phyloP scores from a whole-genome alignment of 75 land plant genomes.

The Adiantum capillusveneris region DNA sequence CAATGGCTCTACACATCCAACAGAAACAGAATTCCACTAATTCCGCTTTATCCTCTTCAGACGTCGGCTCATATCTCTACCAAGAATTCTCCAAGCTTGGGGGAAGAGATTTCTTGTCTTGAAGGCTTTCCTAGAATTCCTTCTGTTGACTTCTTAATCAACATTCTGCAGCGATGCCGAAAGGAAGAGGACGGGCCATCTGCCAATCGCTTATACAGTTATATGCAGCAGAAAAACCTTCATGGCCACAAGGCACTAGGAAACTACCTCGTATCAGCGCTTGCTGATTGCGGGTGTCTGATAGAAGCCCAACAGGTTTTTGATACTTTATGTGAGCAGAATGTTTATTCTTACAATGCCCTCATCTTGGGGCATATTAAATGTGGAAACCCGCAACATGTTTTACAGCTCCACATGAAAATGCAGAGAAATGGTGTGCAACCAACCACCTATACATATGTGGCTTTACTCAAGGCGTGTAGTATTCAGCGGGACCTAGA shows the following conservation, averaged over 20 bases:
- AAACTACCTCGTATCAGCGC: background rate
- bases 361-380: constrained; percentile 26
- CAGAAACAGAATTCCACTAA: no score
- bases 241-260: background rate
- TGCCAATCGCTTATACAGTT: background rate
- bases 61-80: no score
- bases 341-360: constrained; percentile 22
- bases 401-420: constrained; percentile 13
- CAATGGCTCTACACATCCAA: no score
- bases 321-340: constrained; percentile 9
- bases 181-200: background rate
- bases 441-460: background rate
- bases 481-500: background rate
- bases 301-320: constrained; percentile 12
- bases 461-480: background rate
- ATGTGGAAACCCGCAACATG: background rate
- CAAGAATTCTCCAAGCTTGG: no score
- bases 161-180: background rate
- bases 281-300: background rate
- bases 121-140: no score
- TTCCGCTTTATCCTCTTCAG: no score
- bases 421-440: background rate
- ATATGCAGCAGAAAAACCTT: background rate
- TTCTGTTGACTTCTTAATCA: no score
- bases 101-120: no score